Evolutionary conservation across 768 basidiomycete species (phyloP), one percentile per base, ranked within the genome.

Genomic region (Pleurotus sapidus): DNA sequence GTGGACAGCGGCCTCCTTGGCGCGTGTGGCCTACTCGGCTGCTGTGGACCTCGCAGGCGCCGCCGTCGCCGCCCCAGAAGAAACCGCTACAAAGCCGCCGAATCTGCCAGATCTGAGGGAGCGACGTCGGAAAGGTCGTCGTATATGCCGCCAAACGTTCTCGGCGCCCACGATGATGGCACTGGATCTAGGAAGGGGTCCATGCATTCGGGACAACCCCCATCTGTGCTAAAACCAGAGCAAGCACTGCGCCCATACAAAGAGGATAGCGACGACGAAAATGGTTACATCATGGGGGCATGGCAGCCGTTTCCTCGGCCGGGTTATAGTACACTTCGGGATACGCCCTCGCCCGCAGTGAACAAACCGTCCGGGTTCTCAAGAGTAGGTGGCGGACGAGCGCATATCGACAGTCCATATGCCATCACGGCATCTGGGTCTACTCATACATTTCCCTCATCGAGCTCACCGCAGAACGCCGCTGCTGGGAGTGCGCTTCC

Each of bases 271-370:
- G 91, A 92, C 59, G 89, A 89, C 63, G 91, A 91, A 61, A 79
- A 74, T 55, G 89, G 91, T 11, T 89, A 78, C 61, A 97, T 98
- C 66, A 96, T 98, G 93, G 88, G 87, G 42, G 92, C 95, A n/a
- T 96, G 93, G 92, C 86, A 88, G 61, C 84, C 87, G 25, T 89
- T 84, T 75, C 83, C 83, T 0, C 74, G 79, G 5, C 68, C 77
- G 18, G 81, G 81, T 0, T 84, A 84, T 65, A 55, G 67, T 18
- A 71, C 79, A 7, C 76, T 85, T 18, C 71, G 72, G 18, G 79
- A 81, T 30, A 64, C 66, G 14, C 61, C 70, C 1, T n/a, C 53
- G 5, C 57, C 57, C 40, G 59, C 60, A 17, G 57, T 60, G 34
- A 58, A 61, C 39, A 65, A 62, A 25, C 59, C 70, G 5, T 82